A percentile compares a stretch with the other conserved stretches of the same genome.
phyloP scores from a whole-genome alignment of 805 yeast species.

The Nakazawaea molendinolei region DNA sequence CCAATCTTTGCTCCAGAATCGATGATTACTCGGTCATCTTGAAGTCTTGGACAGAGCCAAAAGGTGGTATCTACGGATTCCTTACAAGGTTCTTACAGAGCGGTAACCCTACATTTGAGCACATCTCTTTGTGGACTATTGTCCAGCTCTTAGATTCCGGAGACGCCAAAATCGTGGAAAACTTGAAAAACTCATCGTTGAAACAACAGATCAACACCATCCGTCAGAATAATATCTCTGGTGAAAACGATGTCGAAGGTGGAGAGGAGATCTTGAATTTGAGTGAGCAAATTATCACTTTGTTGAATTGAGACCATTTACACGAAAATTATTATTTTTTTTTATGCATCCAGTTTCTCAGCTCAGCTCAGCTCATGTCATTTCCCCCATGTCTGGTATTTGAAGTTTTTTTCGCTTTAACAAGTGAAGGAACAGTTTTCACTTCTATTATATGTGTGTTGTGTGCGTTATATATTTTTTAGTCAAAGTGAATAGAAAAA shows the following conservation, averaged over 20 bases:
- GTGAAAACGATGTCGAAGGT: constrained; percentile 19
- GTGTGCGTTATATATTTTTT: too few species aligned
- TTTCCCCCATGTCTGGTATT: too few species aligned
- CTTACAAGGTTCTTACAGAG: constrained; percentile 72
- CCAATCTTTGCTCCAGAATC: constrained; percentile 89
- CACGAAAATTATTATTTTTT: background rate
- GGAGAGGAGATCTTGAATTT: constrained; percentile 30
- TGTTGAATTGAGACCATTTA: constrained; percentile 2
- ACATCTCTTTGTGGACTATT: constrained; percentile 95
- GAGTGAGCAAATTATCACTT: constrained; percentile 29
- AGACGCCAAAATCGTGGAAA: constrained; percentile 48
- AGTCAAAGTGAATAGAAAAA: too few species aligned
- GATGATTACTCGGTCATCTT: constrained; percentile 75
- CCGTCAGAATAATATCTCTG: constrained; percentile 22
- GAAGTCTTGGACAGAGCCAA: constrained; percentile 71
- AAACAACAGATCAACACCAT: constrained; percentile 27
- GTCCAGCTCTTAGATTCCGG: constrained; percentile 87
- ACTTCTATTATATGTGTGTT: too few species aligned
- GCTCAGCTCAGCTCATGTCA: too few species aligned
- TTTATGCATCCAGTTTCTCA: background rate
- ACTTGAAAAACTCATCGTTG: constrained; percentile 15
- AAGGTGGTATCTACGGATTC: constrained; percentile 82
- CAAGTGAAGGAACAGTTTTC: too few species aligned
- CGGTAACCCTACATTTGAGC: constrained; percentile 92
- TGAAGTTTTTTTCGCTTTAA: too few species aligned